A percentile compares a stretch with the other conserved stretches of the same genome.
Conservation (phyloP, 495 filamentous ascomycete genomes). For the Xylaria scruposa region DNA sequence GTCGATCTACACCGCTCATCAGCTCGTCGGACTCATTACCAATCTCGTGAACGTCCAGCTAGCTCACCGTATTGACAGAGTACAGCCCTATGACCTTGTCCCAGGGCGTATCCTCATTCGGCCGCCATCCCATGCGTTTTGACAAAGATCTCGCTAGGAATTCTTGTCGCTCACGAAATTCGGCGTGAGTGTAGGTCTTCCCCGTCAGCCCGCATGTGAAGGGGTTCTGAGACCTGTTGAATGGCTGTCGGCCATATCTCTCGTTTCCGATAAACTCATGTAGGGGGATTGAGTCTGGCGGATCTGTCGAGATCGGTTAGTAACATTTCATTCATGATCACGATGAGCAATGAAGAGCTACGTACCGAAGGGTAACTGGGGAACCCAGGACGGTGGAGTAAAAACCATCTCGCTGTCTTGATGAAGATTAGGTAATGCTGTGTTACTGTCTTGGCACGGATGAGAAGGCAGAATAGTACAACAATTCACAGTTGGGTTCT, state of each 20-base stretch:
- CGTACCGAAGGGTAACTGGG: constrained; percentile 66
- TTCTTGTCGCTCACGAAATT: constrained; percentile 72
- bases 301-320: constrained; percentile 46
- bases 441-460: background rate
- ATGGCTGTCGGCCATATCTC: constrained; percentile 68
- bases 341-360: background rate
- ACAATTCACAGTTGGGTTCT: background rate
- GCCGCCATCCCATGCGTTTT: constrained; percentile 75
- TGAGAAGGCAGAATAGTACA: background rate
- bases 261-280: constrained; percentile 83
- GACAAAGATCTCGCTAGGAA: constrained; percentile 72
- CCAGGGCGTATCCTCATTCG: constrained; percentile 80
- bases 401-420: constrained; percentile 71
- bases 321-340: background rate
- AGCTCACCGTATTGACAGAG: constrained; percentile 77
- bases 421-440: background rate
- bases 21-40: background rate
- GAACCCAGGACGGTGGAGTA: constrained; percentile 70
- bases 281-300: constrained; percentile 78
- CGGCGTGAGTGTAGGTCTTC: constrained; percentile 68
- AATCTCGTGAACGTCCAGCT: constrained; percentile 27
- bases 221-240: constrained; percentile 69
- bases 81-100: constrained; percentile 84
- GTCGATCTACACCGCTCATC: constrained; percentile 66
- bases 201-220: constrained; percentile 85